Conservation (phyloP, 169 alveolate species). For the Plasmodium sp. region DNA sequence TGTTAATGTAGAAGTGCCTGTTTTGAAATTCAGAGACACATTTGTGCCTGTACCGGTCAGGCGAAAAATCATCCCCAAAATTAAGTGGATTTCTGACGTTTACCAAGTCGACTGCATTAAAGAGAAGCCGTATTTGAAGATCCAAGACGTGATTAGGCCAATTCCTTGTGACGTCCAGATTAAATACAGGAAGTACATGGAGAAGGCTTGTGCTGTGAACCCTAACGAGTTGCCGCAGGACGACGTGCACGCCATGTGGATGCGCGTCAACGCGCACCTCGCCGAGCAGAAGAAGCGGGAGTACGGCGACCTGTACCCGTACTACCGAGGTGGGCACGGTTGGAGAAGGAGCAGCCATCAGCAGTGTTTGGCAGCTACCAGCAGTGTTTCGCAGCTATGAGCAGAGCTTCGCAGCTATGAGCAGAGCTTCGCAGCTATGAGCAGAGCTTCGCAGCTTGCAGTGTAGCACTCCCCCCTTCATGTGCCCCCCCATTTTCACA, state of each 20-base stretch:
- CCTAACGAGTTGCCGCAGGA: conserved; percentile 91
- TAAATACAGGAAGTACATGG: conserved; percentile 83
- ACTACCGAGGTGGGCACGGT: conserved; percentile 17
- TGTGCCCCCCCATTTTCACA: neutral
- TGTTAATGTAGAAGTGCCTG: conserved; percentile 91
- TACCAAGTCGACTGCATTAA: conserved; percentile 89
- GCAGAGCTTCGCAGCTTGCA: neutral
- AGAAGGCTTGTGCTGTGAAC: conserved; percentile 86
- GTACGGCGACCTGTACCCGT: conserved; percentile 52
- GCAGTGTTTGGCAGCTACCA: neutral
- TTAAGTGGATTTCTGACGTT: conserved; percentile 88
- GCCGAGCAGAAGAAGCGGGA: conserved; percentile 77
- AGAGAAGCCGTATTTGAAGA: conserved; percentile 87
- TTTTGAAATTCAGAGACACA: conserved; percentile 87
- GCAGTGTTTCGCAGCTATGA: too few species aligned
- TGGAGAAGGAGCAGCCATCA: neutral
- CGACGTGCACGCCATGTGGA: conserved; percentile 91
- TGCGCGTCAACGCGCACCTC: conserved; percentile 89
- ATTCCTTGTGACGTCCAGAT: conserved; percentile 89
- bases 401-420: too few species aligned
- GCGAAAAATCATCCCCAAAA: conserved; percentile 87
- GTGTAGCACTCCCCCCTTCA: neutral
- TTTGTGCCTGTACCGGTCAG: conserved; percentile 90
- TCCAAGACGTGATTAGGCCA: conserved; percentile 87
- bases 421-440: too few species aligned